Base-by-base conservation (phyloP, 1,284 basidiomycete genomes). In the Cryptococcus amylolentus region DNA sequence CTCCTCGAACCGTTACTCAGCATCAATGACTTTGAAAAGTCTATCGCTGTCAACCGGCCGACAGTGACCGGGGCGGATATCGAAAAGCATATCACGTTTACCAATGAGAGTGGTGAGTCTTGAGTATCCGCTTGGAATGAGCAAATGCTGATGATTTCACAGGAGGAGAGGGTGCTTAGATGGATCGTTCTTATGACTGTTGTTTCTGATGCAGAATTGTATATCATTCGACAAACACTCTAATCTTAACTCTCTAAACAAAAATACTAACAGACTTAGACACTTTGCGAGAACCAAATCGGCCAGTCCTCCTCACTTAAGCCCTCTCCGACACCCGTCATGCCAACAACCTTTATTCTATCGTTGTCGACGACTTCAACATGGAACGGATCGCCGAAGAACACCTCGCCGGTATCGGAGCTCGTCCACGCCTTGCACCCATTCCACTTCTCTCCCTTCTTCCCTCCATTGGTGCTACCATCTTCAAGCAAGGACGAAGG, bases 51-150 rank as follows among this genome's bases (percentile, higher is more conserved):
- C 51, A 89, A 90, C 27, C 83, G 89, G 63, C 93, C 93, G 28
- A 98, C 94, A 0, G 95, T 98, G 44, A 89, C 87, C 1, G 84
- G 86, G 60, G 84, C 87, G 14, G 95, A 98, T 80, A 93, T 96
- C 69, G 85, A 84, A 79, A 87, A 85, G 71, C 93, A 98, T 72
- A 87, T 93, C 12, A 85, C 89, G 43, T 98, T 96, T 85, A 97
- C 94, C 47, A 86, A 84, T 72, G 93, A 97, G 68, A 76, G 78
- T 51, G 82, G 82, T 67, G 62, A 63, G 71, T 67, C 28, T 5
- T 9, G 31, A 12, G 13, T 51, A 47, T 20, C 13, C 9, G 7
- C 46, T 27, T 10, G 23, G 35, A 40, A 14, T 37, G 26, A 47
- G 45, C 26, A 2, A 18, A 7, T 43, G 26, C 49, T 47, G 43